These are phyloP conservation scores for Penicillium sp. DNA, from an alignment of 2,329 filamentous ascomycete genomes.

Conservation along the genomic window DNA sequence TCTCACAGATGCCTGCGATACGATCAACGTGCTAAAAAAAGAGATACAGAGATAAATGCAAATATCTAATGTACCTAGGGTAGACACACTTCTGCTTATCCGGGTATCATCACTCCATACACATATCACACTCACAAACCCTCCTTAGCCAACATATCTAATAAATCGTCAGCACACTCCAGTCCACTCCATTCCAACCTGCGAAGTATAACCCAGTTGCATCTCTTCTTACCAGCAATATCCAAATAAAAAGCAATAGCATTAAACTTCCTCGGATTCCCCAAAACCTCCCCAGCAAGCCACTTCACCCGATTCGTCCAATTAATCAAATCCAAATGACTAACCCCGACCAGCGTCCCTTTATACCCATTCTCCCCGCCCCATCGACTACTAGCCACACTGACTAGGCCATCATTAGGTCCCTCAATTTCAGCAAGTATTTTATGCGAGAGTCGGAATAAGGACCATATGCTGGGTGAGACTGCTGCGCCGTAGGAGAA, in stretches of 20 bases:
- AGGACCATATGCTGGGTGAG: conserved; percentile 59
- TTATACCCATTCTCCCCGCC: conserved; percentile 60
- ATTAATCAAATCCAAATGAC: conserved; percentile 68
- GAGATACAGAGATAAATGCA: too few relatives aligned
- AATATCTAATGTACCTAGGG: too few relatives aligned
- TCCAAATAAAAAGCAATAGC: conserved; percentile 67
- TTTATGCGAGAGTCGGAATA: conserved; percentile 61
- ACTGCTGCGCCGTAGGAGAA: conserved; percentile 67
- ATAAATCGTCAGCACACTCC: not conserved
- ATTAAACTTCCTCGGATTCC: conserved; percentile 66
- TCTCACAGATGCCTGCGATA: too few relatives aligned
- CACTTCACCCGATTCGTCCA: conserved; percentile 67
- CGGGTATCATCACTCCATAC: too few relatives aligned
- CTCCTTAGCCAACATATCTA: conserved; percentile 72
- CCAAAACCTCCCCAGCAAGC: conserved; percentile 60
- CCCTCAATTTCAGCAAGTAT: conserved; percentile 60
- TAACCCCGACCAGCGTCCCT: conserved; percentile 66
- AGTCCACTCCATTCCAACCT: too few relatives aligned
- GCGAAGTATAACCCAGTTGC: too few relatives aligned
- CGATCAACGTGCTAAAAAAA: too few relatives aligned
- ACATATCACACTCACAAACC: conserved; percentile 46
- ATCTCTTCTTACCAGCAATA: conserved; percentile 62
- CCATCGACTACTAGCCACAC: conserved; percentile 64
- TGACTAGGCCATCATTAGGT: conserved; percentile 66
- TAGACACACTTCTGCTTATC: too few relatives aligned